phyloP scores from a whole-genome alignment of 352 stramenopile genomes.

The Pythium coloratum region DNA sequence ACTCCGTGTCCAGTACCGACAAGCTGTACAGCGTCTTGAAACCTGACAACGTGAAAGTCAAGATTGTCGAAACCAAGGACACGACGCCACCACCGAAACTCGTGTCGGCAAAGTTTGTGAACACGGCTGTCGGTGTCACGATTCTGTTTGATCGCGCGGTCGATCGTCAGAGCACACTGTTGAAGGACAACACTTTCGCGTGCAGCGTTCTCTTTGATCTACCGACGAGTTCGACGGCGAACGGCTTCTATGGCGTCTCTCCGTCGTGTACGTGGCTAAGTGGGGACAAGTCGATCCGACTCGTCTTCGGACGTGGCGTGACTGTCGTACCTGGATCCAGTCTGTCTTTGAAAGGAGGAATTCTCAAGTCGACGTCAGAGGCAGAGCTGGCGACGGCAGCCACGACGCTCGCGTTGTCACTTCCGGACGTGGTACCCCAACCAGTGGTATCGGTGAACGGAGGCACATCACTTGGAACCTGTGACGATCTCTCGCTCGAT shows the following conservation, averaged over 20 bases:
- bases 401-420: slow-evolving; percentile 31
- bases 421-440: slow-evolving; percentile 42
- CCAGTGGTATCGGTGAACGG: slow-evolving; percentile 48
- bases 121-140: slow-evolving; percentile 42
- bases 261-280: slow-evolving; percentile 52
- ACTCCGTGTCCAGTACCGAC: slow-evolving; percentile 33
- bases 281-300: slow-evolving; percentile 39
- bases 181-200: slow-evolving; percentile 37
- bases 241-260: slow-evolving; percentile 40
- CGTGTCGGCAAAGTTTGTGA: slow-evolving; percentile 49
- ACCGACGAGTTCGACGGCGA: slow-evolving; percentile 21
- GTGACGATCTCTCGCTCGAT: slow-evolving; percentile 61
- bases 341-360: slow-evolving; percentile 37
- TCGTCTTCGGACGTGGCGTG: slow-evolving; percentile 46
- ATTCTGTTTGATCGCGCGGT: slow-evolving; percentile 55
- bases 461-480: slow-evolving; percentile 49
- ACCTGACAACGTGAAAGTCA: slow-evolving; percentile 37
- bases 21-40: slow-evolving; percentile 33
- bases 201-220: slow-evolving; percentile 65
- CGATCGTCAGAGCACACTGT: slow-evolving; percentile 29
- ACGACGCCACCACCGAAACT: slow-evolving; percentile 57
- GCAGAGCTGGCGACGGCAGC: slow-evolving; percentile 41
- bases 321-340: slow-evolving; percentile 41
- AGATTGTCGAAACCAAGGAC: slow-evolving; percentile 63
- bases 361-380: slow-evolving; percentile 51